Conservation (phyloP, 1,284 basidiomycete species). For the Gastroboletus turbinatus region DNA sequence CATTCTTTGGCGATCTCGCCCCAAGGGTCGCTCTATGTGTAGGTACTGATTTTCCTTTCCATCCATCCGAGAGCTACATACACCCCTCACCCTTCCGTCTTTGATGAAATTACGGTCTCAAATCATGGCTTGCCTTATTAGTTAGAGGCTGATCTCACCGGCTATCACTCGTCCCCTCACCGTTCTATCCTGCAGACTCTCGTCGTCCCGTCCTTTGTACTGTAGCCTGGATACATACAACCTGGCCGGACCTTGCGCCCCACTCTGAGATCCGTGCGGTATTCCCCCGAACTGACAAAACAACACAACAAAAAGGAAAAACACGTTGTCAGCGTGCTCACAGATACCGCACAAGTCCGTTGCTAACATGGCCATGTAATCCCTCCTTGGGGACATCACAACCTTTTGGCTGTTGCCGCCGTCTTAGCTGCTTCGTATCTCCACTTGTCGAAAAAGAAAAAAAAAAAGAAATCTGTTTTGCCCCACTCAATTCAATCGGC, state of each 20-base stretch:
- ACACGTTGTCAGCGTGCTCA: slow-evolving; percentile 7
- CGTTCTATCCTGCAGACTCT: background rate
- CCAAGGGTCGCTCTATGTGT: slow-evolving; percentile 4
- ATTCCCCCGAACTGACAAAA: background rate
- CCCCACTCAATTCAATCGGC: slow-evolving; percentile 31
- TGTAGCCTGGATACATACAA: slow-evolving; percentile 16
- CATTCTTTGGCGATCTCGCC: slow-evolving; percentile 22
- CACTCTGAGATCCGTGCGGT: slow-evolving; percentile 19
- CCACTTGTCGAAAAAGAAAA: slow-evolving; percentile 11
- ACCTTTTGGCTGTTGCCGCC: slow-evolving; percentile 10
- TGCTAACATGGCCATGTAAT: slow-evolving; percentile 14
- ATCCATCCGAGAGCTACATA: background rate
- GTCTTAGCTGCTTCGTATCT: slow-evolving; percentile 23
- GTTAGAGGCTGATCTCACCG: slow-evolving; percentile 17
- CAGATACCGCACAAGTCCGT: slow-evolving; percentile 7
- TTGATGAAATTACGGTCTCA: slow-evolving; percentile 9
- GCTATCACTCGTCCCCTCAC: slow-evolving; percentile 10
- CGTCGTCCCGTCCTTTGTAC: too few relatives aligned
- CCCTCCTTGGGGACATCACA: background rate
- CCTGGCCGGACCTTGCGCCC: slow-evolving; percentile 9
- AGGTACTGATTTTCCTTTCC: background rate
- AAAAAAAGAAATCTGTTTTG: background rate
- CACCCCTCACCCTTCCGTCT: background rate
- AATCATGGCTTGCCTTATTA: slow-evolving; percentile 11
- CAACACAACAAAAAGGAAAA: background rate